Evolutionary conservation across 805 yeast genomes (phyloP).

Genomic region (Kodamaea laetipori): DNA sequence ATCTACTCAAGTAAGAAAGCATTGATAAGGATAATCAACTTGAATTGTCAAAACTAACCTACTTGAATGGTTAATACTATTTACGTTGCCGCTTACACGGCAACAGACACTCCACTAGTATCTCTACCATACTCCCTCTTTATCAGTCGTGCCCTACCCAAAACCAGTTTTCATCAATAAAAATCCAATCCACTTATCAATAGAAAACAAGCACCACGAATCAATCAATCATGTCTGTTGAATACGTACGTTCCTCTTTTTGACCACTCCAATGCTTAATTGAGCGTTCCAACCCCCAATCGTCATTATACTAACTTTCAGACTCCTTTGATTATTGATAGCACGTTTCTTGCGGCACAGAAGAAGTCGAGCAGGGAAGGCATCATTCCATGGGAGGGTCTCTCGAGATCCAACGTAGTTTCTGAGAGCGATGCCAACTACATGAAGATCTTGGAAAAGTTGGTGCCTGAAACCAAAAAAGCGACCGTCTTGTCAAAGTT

Average conservation of each 20-base stretch:
- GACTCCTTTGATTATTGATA: slow-evolving; percentile 48
- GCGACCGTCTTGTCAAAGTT: slow-evolving; percentile 46
- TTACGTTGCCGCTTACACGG: no score
- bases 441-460: slow-evolving; percentile 55
- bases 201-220: slow-evolving; percentile 2
- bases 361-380: slow-evolving; percentile 71
- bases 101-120: neutral
- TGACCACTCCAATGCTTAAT: no score
- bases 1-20: no score
- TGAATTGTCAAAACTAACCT: no score
- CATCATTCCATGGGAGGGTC: slow-evolving; percentile 91
- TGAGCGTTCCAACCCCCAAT: no score
- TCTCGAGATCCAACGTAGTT: slow-evolving; percentile 70
- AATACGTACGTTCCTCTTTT: slow-evolving; percentile 20
- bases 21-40: no score
- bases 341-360: slow-evolving; percentile 65
- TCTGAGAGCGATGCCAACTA: slow-evolving; percentile 67
- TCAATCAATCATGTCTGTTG: slow-evolving; percentile 13
- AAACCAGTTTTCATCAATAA: slow-evolving; percentile 4
- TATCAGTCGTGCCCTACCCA: slow-evolving; percentile 1
- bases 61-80: no score
- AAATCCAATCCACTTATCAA: slow-evolving; percentile 6
- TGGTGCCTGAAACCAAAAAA: slow-evolving; percentile 44
- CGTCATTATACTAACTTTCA: slow-evolving; percentile 9
- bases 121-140: no score